These are phyloP conservation scores for Lindgomyces ingoldianus DNA, from an alignment of 495 filamentous ascomycete genomes.

Conservation along the genomic window DNA sequence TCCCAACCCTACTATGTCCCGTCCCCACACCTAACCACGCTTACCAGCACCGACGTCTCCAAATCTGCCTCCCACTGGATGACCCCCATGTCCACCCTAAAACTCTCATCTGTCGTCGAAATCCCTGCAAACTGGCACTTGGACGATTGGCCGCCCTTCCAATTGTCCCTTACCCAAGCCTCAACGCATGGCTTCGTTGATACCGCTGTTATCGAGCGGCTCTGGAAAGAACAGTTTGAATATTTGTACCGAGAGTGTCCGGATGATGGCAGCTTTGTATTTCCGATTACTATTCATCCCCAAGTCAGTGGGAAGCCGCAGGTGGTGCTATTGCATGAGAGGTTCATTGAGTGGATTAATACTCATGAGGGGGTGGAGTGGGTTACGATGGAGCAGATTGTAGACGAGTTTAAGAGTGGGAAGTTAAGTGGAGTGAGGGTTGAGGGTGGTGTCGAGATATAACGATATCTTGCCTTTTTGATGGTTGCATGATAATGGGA, in stretches of 20 bases:
- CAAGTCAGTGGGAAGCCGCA: conserved; percentile 68
- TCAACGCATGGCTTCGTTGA: conserved; percentile 35
- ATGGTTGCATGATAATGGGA: not conserved
- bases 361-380: conserved; percentile 73
- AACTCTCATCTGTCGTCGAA: conserved; percentile 61
- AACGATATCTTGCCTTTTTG: not conserved
- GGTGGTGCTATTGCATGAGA: conserved; percentile 64
- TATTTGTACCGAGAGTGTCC: conserved; percentile 65
- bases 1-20: conserved; percentile 66
- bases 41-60: conserved; percentile 63
- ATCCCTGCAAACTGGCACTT: conserved; percentile 71
- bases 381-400: conserved; percentile 71
- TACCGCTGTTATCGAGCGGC: conserved; percentile 23
- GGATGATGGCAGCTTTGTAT: conserved; percentile 63
- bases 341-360: conserved; percentile 72
- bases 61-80: conserved; percentile 67
- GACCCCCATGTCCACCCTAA: conserved; percentile 59
- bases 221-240: conserved; percentile 63
- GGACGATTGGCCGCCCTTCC: conserved; percentile 59
- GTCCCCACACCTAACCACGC: conserved; percentile 55
- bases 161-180: conserved; percentile 33
- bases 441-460: conserved; percentile 36
- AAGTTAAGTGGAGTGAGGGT: conserved; percentile 35
- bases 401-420: conserved; percentile 62
- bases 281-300: conserved; percentile 70